Evolutionary conservation across 2,329 filamentous ascomycete genomes (phyloP).

Genomic region (Domatiomyces catenatus): DNA sequence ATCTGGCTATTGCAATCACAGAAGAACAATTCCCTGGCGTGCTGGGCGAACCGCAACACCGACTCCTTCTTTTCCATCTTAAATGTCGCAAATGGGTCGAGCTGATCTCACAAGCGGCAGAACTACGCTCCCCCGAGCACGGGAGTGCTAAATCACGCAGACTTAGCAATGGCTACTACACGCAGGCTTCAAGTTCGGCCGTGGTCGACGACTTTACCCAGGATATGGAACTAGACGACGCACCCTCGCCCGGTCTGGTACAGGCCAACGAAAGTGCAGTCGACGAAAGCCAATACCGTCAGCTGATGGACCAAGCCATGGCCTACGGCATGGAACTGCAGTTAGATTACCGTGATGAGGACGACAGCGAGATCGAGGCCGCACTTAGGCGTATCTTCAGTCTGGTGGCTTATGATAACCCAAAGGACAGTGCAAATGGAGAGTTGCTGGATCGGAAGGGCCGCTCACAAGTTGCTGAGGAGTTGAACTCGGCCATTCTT

Average conservation of each 20-base stretch:
- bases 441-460: constrained; percentile 64
- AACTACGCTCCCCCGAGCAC: constrained; percentile 40
- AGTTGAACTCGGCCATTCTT: constrained; percentile 83
- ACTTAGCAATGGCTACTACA: constrained; percentile 28
- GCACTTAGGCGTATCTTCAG: constrained; percentile 74
- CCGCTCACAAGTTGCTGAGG: constrained; percentile 68
- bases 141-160: constrained; percentile 20
- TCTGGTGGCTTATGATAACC: constrained; percentile 72
- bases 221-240: constrained; percentile 44
- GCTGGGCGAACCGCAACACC: constrained; percentile 49
- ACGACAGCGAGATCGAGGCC: constrained; percentile 53
- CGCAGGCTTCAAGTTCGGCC: constrained; percentile 14
- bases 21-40: constrained; percentile 65
- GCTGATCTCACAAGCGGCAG: constrained; percentile 65
- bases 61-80: constrained; percentile 62
- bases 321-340: constrained; percentile 66
- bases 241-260: constrained; percentile 9
- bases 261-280: constrained; percentile 20
- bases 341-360: constrained; percentile 59
- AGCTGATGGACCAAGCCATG: constrained; percentile 55
- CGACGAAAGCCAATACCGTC: constrained; percentile 23
- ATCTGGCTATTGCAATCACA: constrained; percentile 71
- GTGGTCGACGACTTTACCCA: constrained; percentile 30
- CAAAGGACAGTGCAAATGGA: constrained; percentile 58
- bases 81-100: constrained; percentile 88